Evolutionary conservation across 495 filamentous ascomycete species (phyloP).

Genomic region (Bryoglossum gracile): DNA sequence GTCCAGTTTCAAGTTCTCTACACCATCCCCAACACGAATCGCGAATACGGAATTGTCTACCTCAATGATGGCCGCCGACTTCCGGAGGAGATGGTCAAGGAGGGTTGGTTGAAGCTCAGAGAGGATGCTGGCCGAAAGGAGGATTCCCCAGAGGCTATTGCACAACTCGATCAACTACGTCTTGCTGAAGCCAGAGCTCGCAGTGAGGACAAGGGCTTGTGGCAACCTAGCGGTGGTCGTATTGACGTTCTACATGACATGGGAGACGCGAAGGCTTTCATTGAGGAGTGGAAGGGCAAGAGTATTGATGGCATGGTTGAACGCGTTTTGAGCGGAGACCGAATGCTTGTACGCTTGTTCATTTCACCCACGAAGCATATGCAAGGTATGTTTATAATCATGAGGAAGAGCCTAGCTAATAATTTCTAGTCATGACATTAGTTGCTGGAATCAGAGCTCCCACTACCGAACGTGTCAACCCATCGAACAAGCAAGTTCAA

Average conservation of each 20-base stretch:
- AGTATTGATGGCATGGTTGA: slow-evolving; percentile 70
- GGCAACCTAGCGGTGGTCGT: slow-evolving; percentile 48
- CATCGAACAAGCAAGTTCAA: slow-evolving; percentile 67
- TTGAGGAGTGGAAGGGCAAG: slow-evolving; percentile 71
- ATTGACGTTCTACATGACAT: slow-evolving; percentile 77
- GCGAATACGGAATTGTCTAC: slow-evolving; percentile 77
- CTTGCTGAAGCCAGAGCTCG: slow-evolving; percentile 75
- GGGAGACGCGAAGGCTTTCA: slow-evolving; percentile 59
- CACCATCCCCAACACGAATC: slow-evolving; percentile 72
- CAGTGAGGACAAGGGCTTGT: slow-evolving; percentile 69
- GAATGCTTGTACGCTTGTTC: slow-evolving; percentile 75
- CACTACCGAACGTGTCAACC: slow-evolving; percentile 70
- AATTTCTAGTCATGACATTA: slow-evolving; percentile 53
- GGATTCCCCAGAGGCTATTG: slow-evolving; percentile 64
- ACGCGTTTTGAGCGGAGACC: slow-evolving; percentile 83
- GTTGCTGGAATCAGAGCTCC: slow-evolving; percentile 86
- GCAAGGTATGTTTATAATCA: slow-evolving; percentile 54
- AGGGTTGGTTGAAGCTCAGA: slow-evolving; percentile 84
- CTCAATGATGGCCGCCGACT: slow-evolving; percentile 66
- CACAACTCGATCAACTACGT: slow-evolving; percentile 67
- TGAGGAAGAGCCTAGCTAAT: no score
- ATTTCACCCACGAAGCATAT: slow-evolving; percentile 69
- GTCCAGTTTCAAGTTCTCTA: slow-evolving; percentile 79
- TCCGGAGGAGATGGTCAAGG: slow-evolving; percentile 71
- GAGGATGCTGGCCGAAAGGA: slow-evolving; percentile 88